These are phyloP conservation scores for Sordariomycetes sp. DNA, from an alignment of 2,329 filamentous ascomycete genomes.

Conservation along the genomic window DNA sequence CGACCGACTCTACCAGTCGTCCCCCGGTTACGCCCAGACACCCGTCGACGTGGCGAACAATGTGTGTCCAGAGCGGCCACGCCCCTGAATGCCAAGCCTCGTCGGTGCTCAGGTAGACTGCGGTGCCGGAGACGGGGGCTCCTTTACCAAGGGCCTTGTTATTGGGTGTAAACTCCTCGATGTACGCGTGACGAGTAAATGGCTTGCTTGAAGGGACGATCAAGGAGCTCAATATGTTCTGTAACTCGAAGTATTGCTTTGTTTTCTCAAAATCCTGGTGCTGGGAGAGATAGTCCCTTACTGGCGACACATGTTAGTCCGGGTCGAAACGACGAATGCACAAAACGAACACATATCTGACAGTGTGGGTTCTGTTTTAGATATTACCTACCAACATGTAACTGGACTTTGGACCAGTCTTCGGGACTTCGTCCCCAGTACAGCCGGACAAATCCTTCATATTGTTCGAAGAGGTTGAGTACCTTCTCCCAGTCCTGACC, in stretches of 20 bases:
- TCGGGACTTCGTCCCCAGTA: too few species aligned
- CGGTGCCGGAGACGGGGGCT: neutral
- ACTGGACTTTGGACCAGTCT: too few species aligned
- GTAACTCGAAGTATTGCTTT: neutral
- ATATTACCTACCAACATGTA: too few species aligned
- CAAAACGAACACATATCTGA: too few species aligned
- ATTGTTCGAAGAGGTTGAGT: too few species aligned
- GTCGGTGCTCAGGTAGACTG: neutral
- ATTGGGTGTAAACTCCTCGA: slow-evolving; percentile 1
- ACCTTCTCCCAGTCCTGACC: too few species aligned
- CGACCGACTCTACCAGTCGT: neutral
- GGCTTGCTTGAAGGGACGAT: neutral
- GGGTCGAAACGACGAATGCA: too few species aligned
- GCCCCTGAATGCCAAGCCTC: neutral
- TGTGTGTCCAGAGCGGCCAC: slow-evolving; percentile 1
- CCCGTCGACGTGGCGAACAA: slow-evolving; percentile 1
- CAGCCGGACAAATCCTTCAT: too few species aligned
- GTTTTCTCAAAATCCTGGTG: slow-evolving; percentile 1
- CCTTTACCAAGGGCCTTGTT: neutral
- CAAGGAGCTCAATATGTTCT: neutral
- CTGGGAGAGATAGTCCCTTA: neutral
- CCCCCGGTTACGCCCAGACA: slow-evolving; percentile 1
- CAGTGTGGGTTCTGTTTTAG: too few species aligned
- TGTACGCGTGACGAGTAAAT: slow-evolving; percentile 1
- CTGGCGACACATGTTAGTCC: neutral